Conservation (phyloP, 495 filamentous ascomycete species). For the Xylaria cubensis region DNA sequence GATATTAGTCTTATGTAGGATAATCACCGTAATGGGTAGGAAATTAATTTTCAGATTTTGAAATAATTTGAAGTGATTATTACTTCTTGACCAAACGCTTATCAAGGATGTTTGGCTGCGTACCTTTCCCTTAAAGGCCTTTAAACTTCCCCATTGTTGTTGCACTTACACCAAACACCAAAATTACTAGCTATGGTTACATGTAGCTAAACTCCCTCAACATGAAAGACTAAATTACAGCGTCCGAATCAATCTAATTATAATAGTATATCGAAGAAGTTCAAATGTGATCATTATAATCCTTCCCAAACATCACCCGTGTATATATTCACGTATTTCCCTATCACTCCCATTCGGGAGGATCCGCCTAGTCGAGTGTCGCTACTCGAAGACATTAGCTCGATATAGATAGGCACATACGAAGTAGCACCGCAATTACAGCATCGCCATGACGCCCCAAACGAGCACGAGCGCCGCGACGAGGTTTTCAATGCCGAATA, state of each 20-base stretch:
- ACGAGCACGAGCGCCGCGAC: not conserved
- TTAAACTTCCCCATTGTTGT: not conserved
- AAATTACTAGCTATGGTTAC: not conserved
- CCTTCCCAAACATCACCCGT: not conserved
- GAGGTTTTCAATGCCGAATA: not conserved
- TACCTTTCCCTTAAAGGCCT: not conserved
- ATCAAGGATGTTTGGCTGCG: too few species aligned
- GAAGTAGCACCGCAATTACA: not conserved
- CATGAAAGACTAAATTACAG: not conserved
- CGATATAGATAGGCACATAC: too few species aligned
- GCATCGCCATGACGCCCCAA: conserved; percentile 22
- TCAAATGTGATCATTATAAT: not conserved
- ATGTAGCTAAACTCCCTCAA: not conserved
- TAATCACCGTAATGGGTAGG: not conserved
- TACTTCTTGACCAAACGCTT: not conserved
- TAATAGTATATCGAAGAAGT: not conserved
- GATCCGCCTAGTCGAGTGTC: not conserved
- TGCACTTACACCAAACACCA: not conserved
- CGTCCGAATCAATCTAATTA: not conserved
- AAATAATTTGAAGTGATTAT: not conserved
- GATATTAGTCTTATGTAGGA: too few species aligned
- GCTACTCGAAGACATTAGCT: too few species aligned
- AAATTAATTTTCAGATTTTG: not conserved
- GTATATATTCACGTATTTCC: not conserved
- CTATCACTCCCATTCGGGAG: not conserved